phyloP scores from a whole-genome alignment of 441 rosid genomes.

The Flueggea neowawraea region DNA sequence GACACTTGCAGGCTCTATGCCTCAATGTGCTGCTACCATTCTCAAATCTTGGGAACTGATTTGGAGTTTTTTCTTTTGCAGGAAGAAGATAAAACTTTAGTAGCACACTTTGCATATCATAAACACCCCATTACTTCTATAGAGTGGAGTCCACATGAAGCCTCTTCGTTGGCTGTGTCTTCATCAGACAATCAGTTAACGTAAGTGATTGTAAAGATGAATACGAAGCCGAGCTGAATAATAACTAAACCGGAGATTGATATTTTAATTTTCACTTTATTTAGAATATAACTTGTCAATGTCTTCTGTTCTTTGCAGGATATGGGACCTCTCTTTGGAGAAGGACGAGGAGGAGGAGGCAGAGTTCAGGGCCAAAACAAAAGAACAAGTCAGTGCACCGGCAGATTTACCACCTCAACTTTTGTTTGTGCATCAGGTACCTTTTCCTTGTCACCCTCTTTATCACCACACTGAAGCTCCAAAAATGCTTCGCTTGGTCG shows the following conservation, averaged over 20 bases:
- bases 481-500: not conserved
- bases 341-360: conserved; percentile 97
- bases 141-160: conserved; percentile 94
- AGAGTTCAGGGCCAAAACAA: conserved; percentile 78
- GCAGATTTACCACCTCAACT: conserved; percentile 91
- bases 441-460: not conserved
- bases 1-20: too few species aligned
- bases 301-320: conserved; percentile 29
- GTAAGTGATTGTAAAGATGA: conserved; percentile 34
- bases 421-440: conserved; percentile 91
- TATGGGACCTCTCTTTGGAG: conserved; percentile 97
- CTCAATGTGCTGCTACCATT: too few species aligned
- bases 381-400: conserved; percentile 82
- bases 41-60: not conserved
- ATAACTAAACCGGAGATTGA: too few species aligned
- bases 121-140: conserved; percentile 88
- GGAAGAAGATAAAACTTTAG: conserved; percentile 67
- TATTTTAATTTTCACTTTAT: too few species aligned
- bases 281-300: too few species aligned
- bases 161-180: conserved; percentile 82
- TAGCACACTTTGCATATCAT: conserved; percentile 89
- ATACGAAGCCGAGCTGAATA: not conserved
- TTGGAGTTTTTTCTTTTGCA: conserved; percentile 14
- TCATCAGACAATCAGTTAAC: conserved; percentile 88
- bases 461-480: not conserved